Evolutionary conservation across 352 stramenopile genomes (phyloP), one percentile per base, ranked within the genome.

Genomic region (Pythium rhizo-oryzae): DNA sequence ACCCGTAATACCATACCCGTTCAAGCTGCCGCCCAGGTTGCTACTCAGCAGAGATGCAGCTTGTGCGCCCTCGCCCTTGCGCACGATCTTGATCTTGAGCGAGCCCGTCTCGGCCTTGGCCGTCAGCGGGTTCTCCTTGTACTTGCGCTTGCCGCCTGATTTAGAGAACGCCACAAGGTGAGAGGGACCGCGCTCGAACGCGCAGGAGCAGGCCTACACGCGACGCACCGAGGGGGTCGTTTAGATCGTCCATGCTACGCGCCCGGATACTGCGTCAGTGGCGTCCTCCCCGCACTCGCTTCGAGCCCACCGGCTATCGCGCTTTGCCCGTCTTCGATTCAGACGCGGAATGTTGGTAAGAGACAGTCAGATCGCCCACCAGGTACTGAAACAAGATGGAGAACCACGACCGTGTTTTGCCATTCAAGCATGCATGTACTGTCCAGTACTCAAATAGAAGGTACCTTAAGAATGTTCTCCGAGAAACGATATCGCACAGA

Each of bases 61-160:
- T 15, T 49, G 37, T 0, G 18, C 33, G 28, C 6, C 24, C 59
- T 81, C 65, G 39, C 83, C 79, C 46, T 82, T 85, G n/a, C 84
- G 78, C 54, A 86, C 51, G 69, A 95, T 92, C 77, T 93, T 93
- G 75, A 95, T 84, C 53, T 80, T 83, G 37, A 95, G 78, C 21
- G 85, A 88, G 24, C 87, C 87, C 18, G 52, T 90, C 73, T 93
- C 87, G 6, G 84, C 85, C 56, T 89, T 85, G 60, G 87, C 87
- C 2, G 84, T 92, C 49, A 95, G 78, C 21, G 85, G 74, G 51
- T 89, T 91, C 63, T 93, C 84, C 58, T 87, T 87, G 77, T 77
- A 84, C 67, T 91, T 93, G 63, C 78, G 82, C 73, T 93, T 93
- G 16, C 71, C 77, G 62, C 79, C 84, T 76, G 46, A 23, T 56